Evolutionary conservation across 352 stramenopile genomes (phyloP).

Genomic region (Phytophthora palmivora): DNA sequence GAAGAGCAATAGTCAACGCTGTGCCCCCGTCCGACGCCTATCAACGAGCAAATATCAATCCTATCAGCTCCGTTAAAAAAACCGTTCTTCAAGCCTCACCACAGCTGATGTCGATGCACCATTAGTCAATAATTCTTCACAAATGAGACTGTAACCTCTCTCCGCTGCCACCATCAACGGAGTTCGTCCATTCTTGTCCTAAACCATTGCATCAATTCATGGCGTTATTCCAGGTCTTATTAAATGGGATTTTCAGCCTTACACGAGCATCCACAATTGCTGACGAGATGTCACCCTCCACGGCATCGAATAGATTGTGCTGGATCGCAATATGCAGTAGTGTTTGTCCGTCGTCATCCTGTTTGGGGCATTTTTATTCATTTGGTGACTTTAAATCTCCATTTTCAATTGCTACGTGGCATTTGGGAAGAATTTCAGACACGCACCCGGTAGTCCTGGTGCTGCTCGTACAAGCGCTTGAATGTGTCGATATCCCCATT

Average conservation of each 20-base stretch:
- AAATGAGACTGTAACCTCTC: constrained; percentile 41
- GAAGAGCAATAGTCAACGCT: constrained; percentile 31
- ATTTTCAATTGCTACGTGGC: background rate
- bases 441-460: constrained; percentile 36
- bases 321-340: constrained; percentile 39
- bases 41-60: background rate
- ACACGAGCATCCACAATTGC: constrained; percentile 31
- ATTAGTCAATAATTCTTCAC: constrained; percentile 42
- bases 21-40: constrained; percentile 32
- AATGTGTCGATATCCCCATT: constrained; percentile 28
- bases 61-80: too few species aligned
- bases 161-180: constrained; percentile 45
- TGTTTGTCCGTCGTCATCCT: constrained; percentile 37
- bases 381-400: background rate
- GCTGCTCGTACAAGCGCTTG: constrained; percentile 25
- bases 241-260: background rate
- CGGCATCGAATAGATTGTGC: constrained; percentile 35
- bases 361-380: constrained; percentile 7
- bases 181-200: constrained; percentile 42
- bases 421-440: background rate
- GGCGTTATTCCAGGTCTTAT: background rate
- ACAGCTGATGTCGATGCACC: constrained; percentile 29
- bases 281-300: constrained; percentile 32
- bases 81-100: constrained; percentile 7
- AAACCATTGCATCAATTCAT: background rate